These are phyloP conservation scores for Clavispora carvajalis DNA, from an alignment of 805 yeast genomes.

Conservation along the genomic window DNA sequence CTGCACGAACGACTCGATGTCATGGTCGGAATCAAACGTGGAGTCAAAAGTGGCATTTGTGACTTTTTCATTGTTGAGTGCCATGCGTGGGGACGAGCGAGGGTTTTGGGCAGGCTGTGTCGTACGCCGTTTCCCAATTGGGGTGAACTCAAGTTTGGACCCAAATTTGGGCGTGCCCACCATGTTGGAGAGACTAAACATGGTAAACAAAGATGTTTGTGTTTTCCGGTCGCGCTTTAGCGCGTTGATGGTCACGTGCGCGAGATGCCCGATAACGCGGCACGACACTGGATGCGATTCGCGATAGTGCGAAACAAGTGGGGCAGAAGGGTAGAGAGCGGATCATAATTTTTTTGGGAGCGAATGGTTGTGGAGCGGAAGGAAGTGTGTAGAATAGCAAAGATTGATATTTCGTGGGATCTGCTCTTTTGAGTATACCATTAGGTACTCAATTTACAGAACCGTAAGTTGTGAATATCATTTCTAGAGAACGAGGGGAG, in stretches of 20 bases:
- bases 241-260: background rate
- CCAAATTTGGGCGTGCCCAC: slow-evolving; percentile 16
- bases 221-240: background rate
- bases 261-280: too few relatives aligned
- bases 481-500: too few relatives aligned
- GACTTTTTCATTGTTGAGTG: slow-evolving; percentile 5
- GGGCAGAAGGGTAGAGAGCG: too few relatives aligned
- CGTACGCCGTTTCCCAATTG: slow-evolving; percentile 18
- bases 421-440: too few relatives aligned
- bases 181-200: slow-evolving; percentile 15
- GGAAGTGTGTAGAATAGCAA: too few relatives aligned
- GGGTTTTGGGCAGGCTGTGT: background rate
- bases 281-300: too few relatives aligned
- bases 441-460: too few relatives aligned
- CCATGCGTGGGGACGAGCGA: background rate
- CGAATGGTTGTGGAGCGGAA: too few relatives aligned
- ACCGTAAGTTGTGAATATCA: too few relatives aligned
- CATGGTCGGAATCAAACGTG: slow-evolving; percentile 9
- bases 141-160: slow-evolving; percentile 20
- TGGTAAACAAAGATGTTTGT: slow-evolving; percentile 3
- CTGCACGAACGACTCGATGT: slow-evolving; percentile 2
- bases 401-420: too few relatives aligned
- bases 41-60: slow-evolving; percentile 8
- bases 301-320: too few relatives aligned
- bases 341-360: too few relatives aligned